Base-by-base conservation (phyloP, 2,329 filamentous ascomycete genomes). In the Ophiostoma australiae region DNA sequence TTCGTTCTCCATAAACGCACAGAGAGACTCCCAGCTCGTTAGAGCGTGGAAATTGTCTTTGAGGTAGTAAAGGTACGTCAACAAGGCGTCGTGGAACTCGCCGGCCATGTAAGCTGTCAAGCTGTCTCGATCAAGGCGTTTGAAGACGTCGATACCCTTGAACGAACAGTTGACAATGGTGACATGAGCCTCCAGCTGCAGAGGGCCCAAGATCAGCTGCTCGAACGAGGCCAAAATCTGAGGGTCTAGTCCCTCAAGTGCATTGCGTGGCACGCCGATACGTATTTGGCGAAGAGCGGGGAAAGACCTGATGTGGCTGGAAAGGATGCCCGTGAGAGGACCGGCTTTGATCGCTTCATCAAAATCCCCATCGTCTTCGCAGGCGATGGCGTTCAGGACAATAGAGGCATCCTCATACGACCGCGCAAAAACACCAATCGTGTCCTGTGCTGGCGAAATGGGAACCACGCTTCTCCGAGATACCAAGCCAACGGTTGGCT, bases 381-480 rank as follows among this genome's bases (percentile, higher is more conserved):
- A 89, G 3, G 86, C 85, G 52, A 93, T 91, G 4, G 85, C 85
- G 70, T 88, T 82, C 1, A 92, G 82, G 2, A 86, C 80, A 73
- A 87, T 85, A 0, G 86, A 86, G 0, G 89, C 89, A 75, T 93
- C 90, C 17, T 83, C 83, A 2, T 93, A 86, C 0, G 85, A 90
- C 31, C 86, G 83, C 0, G 86, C 86, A 78, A 93, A 87, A 0
- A 85, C 83, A 0, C 90, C 90, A 0, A 91, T 82, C 0, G 86
- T 89, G 75, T 93, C 90, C 75, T 90, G 87, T 74, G 87, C 84
- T 41, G 84, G 78, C 2, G 84, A 86, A 4, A 92, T 87, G 0
- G 90, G 90, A 13, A 92, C 85, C 1, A 91, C 89, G 4, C 90
- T 81, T 72, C 84, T 78, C 31, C 87, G 82, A 5, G 87, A 89